Evolutionary conservation across 73 alveolate species (phyloP), one percentile per base, ranked within the genome.

Genomic region (Paraurostyla sp.): DNA sequence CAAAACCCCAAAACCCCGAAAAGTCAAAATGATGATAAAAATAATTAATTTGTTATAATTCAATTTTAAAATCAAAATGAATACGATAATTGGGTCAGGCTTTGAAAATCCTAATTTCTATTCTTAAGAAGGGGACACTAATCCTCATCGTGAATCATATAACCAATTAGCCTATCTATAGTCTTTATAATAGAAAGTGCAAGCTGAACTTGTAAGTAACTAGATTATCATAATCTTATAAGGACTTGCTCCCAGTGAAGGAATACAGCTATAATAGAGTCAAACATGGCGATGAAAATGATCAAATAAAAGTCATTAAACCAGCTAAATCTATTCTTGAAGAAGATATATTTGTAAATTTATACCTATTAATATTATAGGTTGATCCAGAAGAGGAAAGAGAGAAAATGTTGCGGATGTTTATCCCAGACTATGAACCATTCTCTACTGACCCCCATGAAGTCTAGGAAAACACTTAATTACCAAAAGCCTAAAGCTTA

Each of bases 341-440:
- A 48, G 65, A 43, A 48, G 71, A 73, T 38, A 48, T 73, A n/a
- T 73, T 73, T 73, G 56, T 33, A 45, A 27, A 15, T 15, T 9
- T 62, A 27, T 62, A 7, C 30, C 27, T 36, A 32, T 16, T 62
- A 27, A 15, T 7, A 27, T 36, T 15, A 9, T 62, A 62, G 80
- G 46, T 32, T 32, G 86, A 73, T 73, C 86, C 68, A 16, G 86
- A 73, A 48, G 65, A 73, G 51, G 71, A 73, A 45, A 73, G 86
- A 73, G 86, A 73, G 30, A 40, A 33, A 36, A 45, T 43, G 20
- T 43, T 48, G 7, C 22, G 86, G 20, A 73, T 73, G 86, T 73
- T 73, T 73, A 2, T 73, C 41, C 71, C 65, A 43, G 71, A 73
- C 27, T 73, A 48, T 25, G 3, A 69, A 4, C 23, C 59, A 25